Evolutionary conservation across 768 basidiomycete species (phyloP).

Genomic region (Peribolospora baueri): DNA sequence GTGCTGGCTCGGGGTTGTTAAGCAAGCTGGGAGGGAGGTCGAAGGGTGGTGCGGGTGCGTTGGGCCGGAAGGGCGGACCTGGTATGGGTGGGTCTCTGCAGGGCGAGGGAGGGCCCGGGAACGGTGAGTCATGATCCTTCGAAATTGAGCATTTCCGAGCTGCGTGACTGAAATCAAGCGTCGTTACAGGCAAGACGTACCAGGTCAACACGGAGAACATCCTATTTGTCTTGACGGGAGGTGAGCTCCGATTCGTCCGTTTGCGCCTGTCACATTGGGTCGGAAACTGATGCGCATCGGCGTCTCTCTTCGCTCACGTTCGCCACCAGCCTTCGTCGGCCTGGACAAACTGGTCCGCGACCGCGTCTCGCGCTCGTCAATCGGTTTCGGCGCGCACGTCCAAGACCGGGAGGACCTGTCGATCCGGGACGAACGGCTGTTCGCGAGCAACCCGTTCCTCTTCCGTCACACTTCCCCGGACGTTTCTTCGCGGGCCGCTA

Average conservation of each 20-base stretch:
- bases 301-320: not conserved
- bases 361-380: constrained; percentile 35
- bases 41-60: too few relatives aligned
- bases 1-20: too few relatives aligned
- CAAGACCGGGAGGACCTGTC: not conserved
- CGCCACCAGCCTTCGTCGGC: constrained; percentile 40
- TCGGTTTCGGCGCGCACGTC: constrained; percentile 45
- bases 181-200: constrained; percentile 16
- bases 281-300: not conserved
- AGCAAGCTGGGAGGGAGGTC: too few relatives aligned
- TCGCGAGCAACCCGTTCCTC: not conserved
- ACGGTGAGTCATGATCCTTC: too few relatives aligned
- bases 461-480: constrained; percentile 17
- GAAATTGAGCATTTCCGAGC: too few relatives aligned
- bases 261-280: not conserved
- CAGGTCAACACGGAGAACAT: constrained; percentile 73
- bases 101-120: too few relatives aligned
- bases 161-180: too few relatives aligned
- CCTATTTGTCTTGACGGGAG: constrained; percentile 82
- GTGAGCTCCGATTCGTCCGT: constrained; percentile 15
- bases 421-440: not conserved
- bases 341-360: constrained; percentile 57
- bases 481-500: constrained; percentile 5
- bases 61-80: too few relatives aligned
- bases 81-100: too few relatives aligned